Conservation (phyloP, 768 basidiomycete genomes). For the Lactarius quietus region DNA sequence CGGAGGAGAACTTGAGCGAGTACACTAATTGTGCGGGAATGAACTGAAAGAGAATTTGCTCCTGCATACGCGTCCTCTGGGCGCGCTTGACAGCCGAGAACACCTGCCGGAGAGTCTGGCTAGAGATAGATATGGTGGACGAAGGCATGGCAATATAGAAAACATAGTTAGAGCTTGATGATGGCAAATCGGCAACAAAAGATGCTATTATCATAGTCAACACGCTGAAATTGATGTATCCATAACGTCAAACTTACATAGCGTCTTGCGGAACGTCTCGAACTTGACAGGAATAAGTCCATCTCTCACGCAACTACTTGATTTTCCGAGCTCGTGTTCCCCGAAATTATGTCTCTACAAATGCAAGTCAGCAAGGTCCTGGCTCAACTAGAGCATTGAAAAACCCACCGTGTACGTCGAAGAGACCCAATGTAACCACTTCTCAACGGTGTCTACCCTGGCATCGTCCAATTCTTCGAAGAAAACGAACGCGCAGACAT, state of each 20-base stretch:
- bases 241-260: conserved; percentile 41
- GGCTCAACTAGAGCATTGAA: background rate
- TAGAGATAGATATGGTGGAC: conserved; percentile 57
- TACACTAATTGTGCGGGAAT: conserved; percentile 62
- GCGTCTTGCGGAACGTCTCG: conserved; percentile 66
- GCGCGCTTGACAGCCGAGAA: conserved; percentile 60
- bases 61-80: conserved; percentile 42
- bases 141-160: conserved; percentile 69
- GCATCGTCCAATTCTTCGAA: conserved; percentile 58
- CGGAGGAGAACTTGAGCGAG: conserved; percentile 45
- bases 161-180: conserved; percentile 44
- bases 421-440: conserved; percentile 56
- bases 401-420: conserved; percentile 55
- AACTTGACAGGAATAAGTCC: conserved; percentile 63
- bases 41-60: conserved; percentile 64
- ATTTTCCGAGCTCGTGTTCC: conserved; percentile 49
- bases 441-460: conserved; percentile 45
- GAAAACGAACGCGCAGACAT: conserved; percentile 63
- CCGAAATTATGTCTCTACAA: conserved; percentile 61
- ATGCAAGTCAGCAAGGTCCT: conserved; percentile 16
- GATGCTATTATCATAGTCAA: conserved; percentile 37
- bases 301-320: conserved; percentile 43
- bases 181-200: conserved; percentile 45
- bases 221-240: background rate
- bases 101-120: conserved; percentile 64